Conservation (phyloP, 2,329 filamentous ascomycete species). For the Calonectria henricotiae region DNA sequence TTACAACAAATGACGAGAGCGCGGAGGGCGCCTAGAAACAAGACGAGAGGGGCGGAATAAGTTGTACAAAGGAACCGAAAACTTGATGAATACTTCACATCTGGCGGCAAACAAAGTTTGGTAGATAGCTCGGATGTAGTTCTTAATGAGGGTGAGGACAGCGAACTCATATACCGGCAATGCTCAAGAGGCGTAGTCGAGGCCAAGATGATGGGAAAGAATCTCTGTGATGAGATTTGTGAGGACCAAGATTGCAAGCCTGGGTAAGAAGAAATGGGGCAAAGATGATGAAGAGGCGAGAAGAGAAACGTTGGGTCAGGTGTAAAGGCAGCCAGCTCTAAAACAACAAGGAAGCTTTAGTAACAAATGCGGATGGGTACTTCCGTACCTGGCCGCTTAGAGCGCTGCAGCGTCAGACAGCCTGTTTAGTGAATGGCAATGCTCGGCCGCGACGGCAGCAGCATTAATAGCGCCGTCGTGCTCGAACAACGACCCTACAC, state of each 20-base stretch:
- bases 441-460: constrained; percentile 4
- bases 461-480: background rate
- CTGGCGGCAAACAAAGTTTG: constrained; percentile 17
- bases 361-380: constrained; percentile 34
- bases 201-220: background rate
- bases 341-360: constrained; percentile 39
- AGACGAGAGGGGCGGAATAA: constrained; percentile 34
- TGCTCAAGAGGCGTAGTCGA: background rate
- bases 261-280: constrained; percentile 32
- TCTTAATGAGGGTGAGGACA: background rate
- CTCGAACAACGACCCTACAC: background rate
- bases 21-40: constrained; percentile 26
- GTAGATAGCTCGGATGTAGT: constrained; percentile 2
- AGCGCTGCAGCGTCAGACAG: constrained; percentile 30
- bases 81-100: constrained; percentile 11
- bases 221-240: constrained; percentile 1
- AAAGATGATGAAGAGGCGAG: constrained; percentile 31
- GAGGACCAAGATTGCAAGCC: constrained; percentile 17
- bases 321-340: constrained; percentile 38
- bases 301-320: constrained; percentile 31
- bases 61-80: constrained; percentile 19
- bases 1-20: constrained; percentile 39
- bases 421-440: constrained; percentile 25
- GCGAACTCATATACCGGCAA: background rate
- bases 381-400: constrained; percentile 33